Percentiles rank a stretch among this genome's conserved stretches.
Conservation (phyloP, 139 green algal species). For the Chlamydomonas applanata region DNA sequence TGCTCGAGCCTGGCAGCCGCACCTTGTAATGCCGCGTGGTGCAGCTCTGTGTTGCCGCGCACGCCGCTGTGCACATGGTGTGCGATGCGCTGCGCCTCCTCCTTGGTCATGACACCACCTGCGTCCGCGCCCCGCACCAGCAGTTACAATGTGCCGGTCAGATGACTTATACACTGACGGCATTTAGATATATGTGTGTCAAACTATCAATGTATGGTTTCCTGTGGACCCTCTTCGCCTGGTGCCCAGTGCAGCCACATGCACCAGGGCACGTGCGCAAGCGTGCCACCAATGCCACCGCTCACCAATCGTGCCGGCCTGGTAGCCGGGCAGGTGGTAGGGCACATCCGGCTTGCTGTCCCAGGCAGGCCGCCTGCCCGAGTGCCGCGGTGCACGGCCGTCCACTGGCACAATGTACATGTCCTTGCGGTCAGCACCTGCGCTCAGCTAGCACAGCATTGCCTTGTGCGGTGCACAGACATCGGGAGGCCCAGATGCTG, state of each 20-base stretch:
- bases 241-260: no score
- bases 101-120: slow-evolving; percentile 9
- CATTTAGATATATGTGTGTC: no score
- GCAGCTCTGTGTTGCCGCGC: slow-evolving; percentile 23
- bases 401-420: neutral
- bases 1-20: neutral
- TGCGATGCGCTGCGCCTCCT: slow-evolving; percentile 14
- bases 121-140: no score
- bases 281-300: no score
- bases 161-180: no score
- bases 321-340: neutral
- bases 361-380: no score
- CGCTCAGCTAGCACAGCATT: neutral
- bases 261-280: no score
- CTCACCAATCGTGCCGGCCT: no score
- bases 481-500: neutral
- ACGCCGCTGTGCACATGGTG: neutral
- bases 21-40: slow-evolving; percentile 14
- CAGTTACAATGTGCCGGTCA: neutral
- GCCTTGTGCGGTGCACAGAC: neutral
- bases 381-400: neutral
- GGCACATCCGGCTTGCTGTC: neutral
- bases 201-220: no score
- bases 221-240: no score
- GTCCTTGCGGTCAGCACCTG: neutral